Base-by-base conservation (phyloP, 352 stramenopile species). In the Phytopythium cucurbitacearum region DNA sequence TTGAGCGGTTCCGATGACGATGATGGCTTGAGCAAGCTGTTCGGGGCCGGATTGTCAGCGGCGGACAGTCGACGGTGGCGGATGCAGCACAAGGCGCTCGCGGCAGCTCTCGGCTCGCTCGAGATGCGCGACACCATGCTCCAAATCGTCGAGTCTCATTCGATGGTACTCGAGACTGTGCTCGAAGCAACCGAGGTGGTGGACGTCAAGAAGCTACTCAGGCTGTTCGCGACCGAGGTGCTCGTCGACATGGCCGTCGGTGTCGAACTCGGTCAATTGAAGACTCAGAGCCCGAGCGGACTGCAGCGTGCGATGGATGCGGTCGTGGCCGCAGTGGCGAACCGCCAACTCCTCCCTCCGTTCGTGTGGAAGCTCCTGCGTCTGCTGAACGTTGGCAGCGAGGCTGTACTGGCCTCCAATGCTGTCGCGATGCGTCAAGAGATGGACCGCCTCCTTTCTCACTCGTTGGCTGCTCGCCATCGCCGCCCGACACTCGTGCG, bases 41-140 rank as follows among this genome's bases (percentile, higher is more conserved):
- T 16, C 45, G 40, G 12, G 43, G 64, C 41, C 56, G 46, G 7
- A 71, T 51, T 52, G 60, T 40, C 40, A 57, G 43, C 32, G 10
- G 40, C 48, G 2, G 11, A 64, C 4, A 51, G 57, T 36, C 40
- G 54, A 9, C 62, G 53, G 11, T 60, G 55, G 40, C 53, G 50
- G 11, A 65, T 35, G 5, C 61, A 67, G 28, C 56, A 60, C 34
- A 57, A 65, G 37, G 54, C 65, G 6, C 76, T 81, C 59, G 89
- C 73, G 41, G 84, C 86, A 46, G 87, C 97, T 10, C 88, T 95
- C 21, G 80, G 71, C 2, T 78, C 68, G 7, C 55, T 51, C 36
- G 67, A 62, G 53, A 53, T 86, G 49, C 61, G 65, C 48, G 54
- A 73, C 38, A 62, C 53, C 44, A 75, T 75, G 55, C 60, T 56